Base-by-base conservation (phyloP, 139 green algal species). In the Microglena sp. region DNA sequence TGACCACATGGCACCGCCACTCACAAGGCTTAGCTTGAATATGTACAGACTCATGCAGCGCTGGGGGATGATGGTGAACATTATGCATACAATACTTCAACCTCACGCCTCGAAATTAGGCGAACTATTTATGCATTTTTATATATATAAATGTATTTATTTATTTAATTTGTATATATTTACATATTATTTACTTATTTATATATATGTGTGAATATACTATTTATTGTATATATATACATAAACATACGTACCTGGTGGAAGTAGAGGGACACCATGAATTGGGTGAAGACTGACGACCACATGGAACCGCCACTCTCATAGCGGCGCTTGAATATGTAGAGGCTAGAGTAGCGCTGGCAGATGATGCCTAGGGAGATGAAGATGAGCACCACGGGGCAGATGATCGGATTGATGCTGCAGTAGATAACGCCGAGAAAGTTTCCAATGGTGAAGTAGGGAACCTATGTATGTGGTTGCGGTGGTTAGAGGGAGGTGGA, bases 371-470 rank as follows among this genome's bases (percentile, higher is more conserved):
- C 77, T 4, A 87, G 62, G 1, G 75, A 24, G 34, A 92, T 89
- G 80, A 90, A 94, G 27, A 81, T 33, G 2, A 88, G 70, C 5
- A 66, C 76, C 24, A 86, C 74, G 27, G 77, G 83, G 2, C 76
- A 61, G 29, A 94, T 84, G 66, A 92, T 73, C 1, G 87, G 87
- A 59, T 81, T 85, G 46, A 94, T 80, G 15, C 28, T 32, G n/a
- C 31, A 35, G 59, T 55, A 66, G 21, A 66, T 27, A 5, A 66
- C 7, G 32, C 59, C 59, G 6, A 66, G 56, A 31, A 64, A 64
- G 56, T n/a, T n/a, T n/a, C n/a, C n/a, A n/a, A n/a, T n/a, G n/a
- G n/a, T n/a, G n/a, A n/a, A n/a, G n/a, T n/a, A n/a, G n/a, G n/a
- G n/a, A n/a, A n/a, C n/a, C n/a, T n/a, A n/a, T n/a, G n/a, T n/a